A percentile compares a stretch with the other conserved stretches of the same genome.
Conservation (phyloP, 2,329 filamentous ascomycete species). For the Talaromyces funiculosus region DNA sequence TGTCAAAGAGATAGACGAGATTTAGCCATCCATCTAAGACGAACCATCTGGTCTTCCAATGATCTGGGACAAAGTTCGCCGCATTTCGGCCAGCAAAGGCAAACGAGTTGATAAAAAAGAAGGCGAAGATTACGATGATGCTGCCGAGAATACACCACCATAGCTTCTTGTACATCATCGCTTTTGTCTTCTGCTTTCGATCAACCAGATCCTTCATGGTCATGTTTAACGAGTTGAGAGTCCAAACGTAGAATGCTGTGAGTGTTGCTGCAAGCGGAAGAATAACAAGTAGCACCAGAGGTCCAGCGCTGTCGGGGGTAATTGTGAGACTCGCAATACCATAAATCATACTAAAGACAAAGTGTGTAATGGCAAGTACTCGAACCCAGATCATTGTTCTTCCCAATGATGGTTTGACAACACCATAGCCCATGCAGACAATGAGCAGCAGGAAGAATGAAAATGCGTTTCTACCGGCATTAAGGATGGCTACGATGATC, state of each 20-base stretch:
- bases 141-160: conserved; percentile 96
- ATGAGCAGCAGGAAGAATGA: conserved; percentile 97
- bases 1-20: conserved; percentile 89
- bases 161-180: conserved; percentile 92
- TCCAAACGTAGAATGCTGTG: conserved; percentile 98
- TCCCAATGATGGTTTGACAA: conserved; percentile 88
- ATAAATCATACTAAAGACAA: conserved; percentile 91
- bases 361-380: conserved; percentile 84
- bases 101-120: conserved; percentile 98
- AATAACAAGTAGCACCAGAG: conserved; percentile 86
- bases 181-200: conserved; percentile 89
- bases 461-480: conserved; percentile 92
- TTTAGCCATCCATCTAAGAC: conserved; percentile 96
- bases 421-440: conserved; percentile 98
- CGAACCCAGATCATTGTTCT: conserved; percentile 93
- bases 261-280: conserved; percentile 85
- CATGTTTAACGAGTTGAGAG: conserved; percentile 84
- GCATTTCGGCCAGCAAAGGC: conserved; percentile 80
- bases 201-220: conserved; percentile 96
- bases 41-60: conserved; percentile 98
- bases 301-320: conserved; percentile 81
- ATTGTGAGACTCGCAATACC: conserved; percentile 83
- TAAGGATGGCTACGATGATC: conserved; percentile 85
- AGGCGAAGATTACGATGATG: conserved; percentile 92
- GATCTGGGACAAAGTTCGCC: conserved; percentile 86